Evolutionary conservation across 805 yeast species (phyloP).

Genomic region (Cyberlindnera xylosilytica): DNA sequence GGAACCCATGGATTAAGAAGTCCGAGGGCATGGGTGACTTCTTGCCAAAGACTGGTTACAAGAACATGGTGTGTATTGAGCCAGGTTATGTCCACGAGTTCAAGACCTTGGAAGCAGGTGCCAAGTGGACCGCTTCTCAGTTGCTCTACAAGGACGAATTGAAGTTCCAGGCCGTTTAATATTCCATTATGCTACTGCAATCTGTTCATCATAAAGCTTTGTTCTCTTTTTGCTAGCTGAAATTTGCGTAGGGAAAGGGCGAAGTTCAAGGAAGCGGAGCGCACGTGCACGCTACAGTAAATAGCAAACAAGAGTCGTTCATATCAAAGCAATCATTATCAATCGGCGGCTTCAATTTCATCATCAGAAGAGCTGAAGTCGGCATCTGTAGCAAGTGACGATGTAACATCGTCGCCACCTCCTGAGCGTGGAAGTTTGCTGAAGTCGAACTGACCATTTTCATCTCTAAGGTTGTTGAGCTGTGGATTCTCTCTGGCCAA

Average conservation of each 20-base stretch:
- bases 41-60: constrained; percentile 78
- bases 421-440: constrained; percentile 27
- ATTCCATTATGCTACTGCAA: too few species aligned
- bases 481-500: constrained; percentile 19
- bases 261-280: too few species aligned
- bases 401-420: constrained; percentile 8
- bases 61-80: constrained; percentile 90
- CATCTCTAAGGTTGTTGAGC: constrained; percentile 13
- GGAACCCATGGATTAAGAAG: constrained; percentile 96
- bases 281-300: too few species aligned
- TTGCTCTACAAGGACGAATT: constrained; percentile 53
- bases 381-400: constrained; percentile 22
- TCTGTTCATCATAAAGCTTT: too few species aligned
- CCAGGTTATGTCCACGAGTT: constrained; percentile 85
- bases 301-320: too few species aligned
- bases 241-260: too few species aligned
- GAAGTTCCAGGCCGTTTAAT: constrained; percentile 51
- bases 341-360: constrained; percentile 23
- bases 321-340: too few species aligned
- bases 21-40: constrained; percentile 86
- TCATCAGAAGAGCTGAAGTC: constrained; percentile 33
- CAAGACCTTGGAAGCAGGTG: constrained; percentile 62
- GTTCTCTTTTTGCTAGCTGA: too few species aligned
- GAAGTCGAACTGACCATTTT: constrained; percentile 26
- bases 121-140: constrained; percentile 74